Base-by-base conservation (phyloP, 1,284 basidiomycete species). In the Sanguinoderma infundibulare region DNA sequence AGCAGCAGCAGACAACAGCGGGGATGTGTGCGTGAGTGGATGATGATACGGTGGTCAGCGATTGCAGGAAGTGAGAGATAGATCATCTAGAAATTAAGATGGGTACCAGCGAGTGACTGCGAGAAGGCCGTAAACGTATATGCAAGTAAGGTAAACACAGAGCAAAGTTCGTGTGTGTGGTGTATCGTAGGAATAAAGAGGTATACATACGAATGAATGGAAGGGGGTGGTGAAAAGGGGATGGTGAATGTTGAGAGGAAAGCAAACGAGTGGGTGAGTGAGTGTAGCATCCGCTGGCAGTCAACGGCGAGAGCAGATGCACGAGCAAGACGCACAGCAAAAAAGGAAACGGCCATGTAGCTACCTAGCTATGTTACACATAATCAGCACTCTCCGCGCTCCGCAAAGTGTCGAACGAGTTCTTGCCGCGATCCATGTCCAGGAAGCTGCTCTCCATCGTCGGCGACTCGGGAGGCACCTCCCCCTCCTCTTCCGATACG, bases 381-480 rank as follows among this genome's bases (percentile, higher is more conserved):
- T 61, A 65, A 68, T 68, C 75, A 62, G 70, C 67, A 63, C 72
- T 72, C 53, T 79, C 72, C 28, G 65, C 67, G 68, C 80, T 84
- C 57, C 82, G 79, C 50, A 79, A 72, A 20, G 83, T 84, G 69
- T 91, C 89, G 68, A 91, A 84, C 17, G 87, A 89, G 63, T 83
- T 84, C 63, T 85, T 78, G 30, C 77, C 75, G 39, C 80, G 66
- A 26, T 75, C 84, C 64, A 91, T 77, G 69, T 90, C 87, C 52
- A 91, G 77, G 74, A 91, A 91, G 72, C 87, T 90, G 63, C 75
- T 75, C 61, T 78, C 77, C 47, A 72, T 70, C 49, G 62, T 61
- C 20, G 67, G 70, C 30, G 69, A 68, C 38, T 58, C 59, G 44
- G 61, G 61, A 32, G 55, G 36, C 36, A 63, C 26, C 32, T 35